A percentile compares a stretch with the other conserved stretches of the same genome.
These are phyloP conservation scores for Polygonum aviculare DNA, from an alignment of 148 eudicot genomes.

Conservation along the genomic window DNA sequence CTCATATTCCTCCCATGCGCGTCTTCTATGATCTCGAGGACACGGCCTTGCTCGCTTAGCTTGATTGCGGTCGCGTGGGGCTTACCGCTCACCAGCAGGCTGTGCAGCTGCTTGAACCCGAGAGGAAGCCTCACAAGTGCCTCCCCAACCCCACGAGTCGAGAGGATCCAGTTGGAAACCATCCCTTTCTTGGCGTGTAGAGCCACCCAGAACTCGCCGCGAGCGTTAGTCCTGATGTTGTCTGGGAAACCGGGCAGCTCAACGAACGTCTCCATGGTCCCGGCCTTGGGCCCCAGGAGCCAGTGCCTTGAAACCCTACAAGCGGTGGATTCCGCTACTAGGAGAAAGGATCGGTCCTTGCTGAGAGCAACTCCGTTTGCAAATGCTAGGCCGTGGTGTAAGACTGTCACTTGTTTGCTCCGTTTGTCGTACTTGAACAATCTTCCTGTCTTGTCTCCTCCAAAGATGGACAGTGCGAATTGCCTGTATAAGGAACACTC, in stretches of 20 bases:
- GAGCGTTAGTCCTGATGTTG: conserved; percentile 43
- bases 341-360: conserved; percentile 48
- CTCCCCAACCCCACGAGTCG: conserved; percentile 46
- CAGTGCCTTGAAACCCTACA: conserved; percentile 55
- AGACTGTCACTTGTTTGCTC: conserved; percentile 42
- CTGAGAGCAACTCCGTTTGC: conserved; percentile 77
- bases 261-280: conserved; percentile 41
- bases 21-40: conserved; percentile 56
- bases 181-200: conserved; percentile 47
- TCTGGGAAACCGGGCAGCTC: conserved; percentile 64
- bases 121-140: conserved; percentile 37
- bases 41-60: conserved; percentile 36
- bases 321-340: conserved; percentile 46
- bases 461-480: conserved; percentile 40
- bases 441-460: conserved; percentile 67
- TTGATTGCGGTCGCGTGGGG: conserved; percentile 55
- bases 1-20: conserved; percentile 47
- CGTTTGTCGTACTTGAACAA: conserved; percentile 52
- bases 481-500: no score
- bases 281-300: conserved; percentile 55
- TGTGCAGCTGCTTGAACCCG: conserved; percentile 43
- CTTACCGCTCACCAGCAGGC: conserved; percentile 40
- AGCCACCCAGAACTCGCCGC: conserved; percentile 75
- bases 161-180: conserved; percentile 38
- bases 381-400: conserved; percentile 50